Evolutionary conservation across 2,329 filamentous ascomycete species (phyloP).

Genomic region (Ambrosiella xylebori): DNA sequence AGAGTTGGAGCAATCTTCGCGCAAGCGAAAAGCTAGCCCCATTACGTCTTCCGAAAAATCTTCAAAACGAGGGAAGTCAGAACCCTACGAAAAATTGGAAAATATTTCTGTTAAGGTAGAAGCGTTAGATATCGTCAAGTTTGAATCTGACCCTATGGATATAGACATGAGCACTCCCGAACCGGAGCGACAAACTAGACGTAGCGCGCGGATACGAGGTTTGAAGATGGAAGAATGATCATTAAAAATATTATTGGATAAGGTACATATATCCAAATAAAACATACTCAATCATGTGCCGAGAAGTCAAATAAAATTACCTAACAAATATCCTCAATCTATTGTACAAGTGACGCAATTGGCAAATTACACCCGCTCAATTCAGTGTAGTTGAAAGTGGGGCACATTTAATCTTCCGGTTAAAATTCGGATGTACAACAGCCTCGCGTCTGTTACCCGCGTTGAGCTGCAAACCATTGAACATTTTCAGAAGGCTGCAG

Average conservation of each 20-base stretch:
- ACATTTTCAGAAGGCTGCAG: constrained; percentile 1
- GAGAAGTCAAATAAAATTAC: background rate
- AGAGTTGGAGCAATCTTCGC: constrained; percentile 19
- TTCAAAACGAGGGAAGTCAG: constrained; percentile 2
- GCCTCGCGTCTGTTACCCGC: constrained; percentile 14
- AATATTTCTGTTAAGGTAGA: constrained; percentile 6
- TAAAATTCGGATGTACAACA: background rate
- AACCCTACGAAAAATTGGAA: background rate
- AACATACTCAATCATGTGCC: too few relatives aligned
- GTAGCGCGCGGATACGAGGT: constrained; percentile 9
- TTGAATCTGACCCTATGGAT: constrained; percentile 10
- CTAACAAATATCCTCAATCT: background rate
- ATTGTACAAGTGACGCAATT: background rate
- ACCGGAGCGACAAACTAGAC: constrained; percentile 9
- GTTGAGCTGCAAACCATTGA: constrained; percentile 13
- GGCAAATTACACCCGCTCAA: background rate
- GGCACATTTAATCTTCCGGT: background rate
- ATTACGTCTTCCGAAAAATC: background rate
- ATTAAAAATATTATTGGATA: background rate
- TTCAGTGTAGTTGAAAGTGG: constrained; percentile 6
- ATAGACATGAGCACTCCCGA: constrained; percentile 9
- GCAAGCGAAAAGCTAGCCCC: constrained; percentile 11
- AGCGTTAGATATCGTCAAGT: constrained; percentile 1
- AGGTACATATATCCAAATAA: too few relatives aligned
- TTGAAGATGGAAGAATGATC: constrained; percentile 5